These are phyloP conservation scores for Stramenopiles sp. DNA, from an alignment of 352 stramenopile species.

Conservation along the genomic window DNA sequence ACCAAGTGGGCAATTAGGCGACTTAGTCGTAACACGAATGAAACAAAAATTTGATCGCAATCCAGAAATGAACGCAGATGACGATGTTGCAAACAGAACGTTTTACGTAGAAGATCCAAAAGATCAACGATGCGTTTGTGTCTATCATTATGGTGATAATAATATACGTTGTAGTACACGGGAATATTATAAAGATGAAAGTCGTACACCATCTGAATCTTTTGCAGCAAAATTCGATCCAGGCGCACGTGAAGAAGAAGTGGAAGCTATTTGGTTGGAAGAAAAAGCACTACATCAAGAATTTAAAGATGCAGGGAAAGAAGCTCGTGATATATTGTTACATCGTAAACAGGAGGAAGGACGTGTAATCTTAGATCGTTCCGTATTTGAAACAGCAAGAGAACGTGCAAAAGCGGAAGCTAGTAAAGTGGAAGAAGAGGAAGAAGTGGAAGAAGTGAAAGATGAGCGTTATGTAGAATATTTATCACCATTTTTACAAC, in stretches of 20 bases:
- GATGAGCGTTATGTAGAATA: conserved; percentile 51
- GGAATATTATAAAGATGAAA: conserved; percentile 42
- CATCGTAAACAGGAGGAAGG: conserved; percentile 59
- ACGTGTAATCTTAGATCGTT: conserved; percentile 49
- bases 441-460: conserved; percentile 21
- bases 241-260: conserved; percentile 11
- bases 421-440: conserved; percentile 28
- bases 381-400: conserved; percentile 43
- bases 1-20: neutral
- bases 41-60: conserved; percentile 68
- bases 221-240: conserved; percentile 10
- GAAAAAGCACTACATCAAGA: conserved; percentile 73
- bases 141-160: conserved; percentile 71
- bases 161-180: conserved; percentile 58
- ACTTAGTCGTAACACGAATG: conserved; percentile 69
- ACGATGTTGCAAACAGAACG: conserved; percentile 60
- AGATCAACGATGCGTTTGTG: conserved; percentile 42
- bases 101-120: conserved; percentile 55
- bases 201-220: neutral
- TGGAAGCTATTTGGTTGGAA: conserved; percentile 19
- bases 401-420: conserved; percentile 29
- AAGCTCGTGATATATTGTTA: conserved; percentile 69
- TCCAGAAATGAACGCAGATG: conserved; percentile 26
- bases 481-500: conserved; percentile 71
- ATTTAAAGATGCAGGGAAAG: conserved; percentile 53